Evolutionary conservation across 2,329 filamentous ascomycete genomes (phyloP), one percentile per base, ranked within the genome.

Genomic region (Clarireedia monteithiana): DNA sequence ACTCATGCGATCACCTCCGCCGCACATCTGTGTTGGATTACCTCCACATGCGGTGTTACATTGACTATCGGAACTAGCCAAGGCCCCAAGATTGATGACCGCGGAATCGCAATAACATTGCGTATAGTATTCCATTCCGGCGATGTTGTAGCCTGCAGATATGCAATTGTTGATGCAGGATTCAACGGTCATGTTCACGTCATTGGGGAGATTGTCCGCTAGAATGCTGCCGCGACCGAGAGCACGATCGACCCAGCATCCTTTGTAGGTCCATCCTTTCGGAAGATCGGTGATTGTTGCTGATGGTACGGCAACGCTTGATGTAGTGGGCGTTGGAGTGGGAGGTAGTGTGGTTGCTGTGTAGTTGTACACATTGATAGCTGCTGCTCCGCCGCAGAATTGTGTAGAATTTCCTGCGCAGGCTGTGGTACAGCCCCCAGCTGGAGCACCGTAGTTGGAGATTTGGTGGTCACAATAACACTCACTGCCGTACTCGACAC

Each of bases 111-210:
- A 68, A 46, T 61, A 68, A 24, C 68, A 68, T 57, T 69, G 62
- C 1, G 58, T 58, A 9, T 63, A 62, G 50, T 71, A 73, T 57
- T 73, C 69, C 3, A 70, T 57, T 15, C 70, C 71, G 1, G 68
- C 67, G 24, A 66, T 66, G 5, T 45, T 56, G n/a, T 63, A 68
- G 5, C 62, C 64, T 36, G 53, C 53, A 14, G 42, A 45, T 2
- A 62, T 62, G 17, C 66, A 71, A 9, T 61, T 53, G 83, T 53
- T 48, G 14, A 63, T 55, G 38, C 63, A 64, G 17, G 54, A 57
- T 52, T 64, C 51, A 15, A 62, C 48, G 6, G 64, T 66, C 17
- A 62, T 46, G 27, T 57, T 57, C 6, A 44, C 14, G 38, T 45
- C 56, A 6, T 62, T 56, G 7, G 62, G 55, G 30, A 53, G 24